Percentiles rank a stretch among this genome's conserved stretches.
phyloP scores from a whole-genome alignment of 2,329 filamentous ascomycete genomes.

The Teratosphaeria zuluensis region DNA sequence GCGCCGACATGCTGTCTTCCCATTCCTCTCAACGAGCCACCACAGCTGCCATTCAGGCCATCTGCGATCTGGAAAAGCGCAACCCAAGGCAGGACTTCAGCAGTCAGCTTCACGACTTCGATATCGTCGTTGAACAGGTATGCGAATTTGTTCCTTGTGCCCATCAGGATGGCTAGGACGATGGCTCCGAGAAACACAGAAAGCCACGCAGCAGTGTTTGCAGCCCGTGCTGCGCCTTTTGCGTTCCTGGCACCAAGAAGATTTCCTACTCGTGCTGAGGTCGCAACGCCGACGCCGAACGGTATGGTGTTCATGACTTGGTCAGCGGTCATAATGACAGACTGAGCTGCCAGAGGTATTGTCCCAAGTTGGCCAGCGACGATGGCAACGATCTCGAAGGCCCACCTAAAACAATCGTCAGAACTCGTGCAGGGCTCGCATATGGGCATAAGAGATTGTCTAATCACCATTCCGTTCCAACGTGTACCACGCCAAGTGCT shows the following conservation, averaged over 20 bases:
- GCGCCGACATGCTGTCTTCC: constrained; percentile 79
- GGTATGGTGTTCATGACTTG: constrained; percentile 65
- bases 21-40: constrained; percentile 72
- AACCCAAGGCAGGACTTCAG: constrained; percentile 72
- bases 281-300: constrained; percentile 76
- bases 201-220: constrained; percentile 65
- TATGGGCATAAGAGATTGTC: no score
- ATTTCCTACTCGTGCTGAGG: constrained; percentile 69
- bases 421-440: constrained; percentile 3
- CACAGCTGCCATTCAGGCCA: constrained; percentile 75
- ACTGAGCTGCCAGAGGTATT: constrained; percentile 68
- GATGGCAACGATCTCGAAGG: constrained; percentile 81
- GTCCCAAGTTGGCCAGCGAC: constrained; percentile 73
- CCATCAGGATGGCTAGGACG: constrained; percentile 61
- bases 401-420: constrained; percentile 44
- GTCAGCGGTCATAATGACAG: constrained; percentile 82
- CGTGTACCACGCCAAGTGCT: constrained; percentile 66
- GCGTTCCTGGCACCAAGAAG: constrained; percentile 61
- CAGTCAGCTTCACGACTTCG: constrained; percentile 61
- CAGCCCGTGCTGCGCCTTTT: constrained; percentile 57
- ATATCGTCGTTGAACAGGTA: constrained; percentile 73
- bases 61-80: constrained; percentile 87
- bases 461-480: constrained; percentile 54
- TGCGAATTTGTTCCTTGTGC: constrained; percentile 62
- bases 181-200: constrained; percentile 58